Evolutionary conservation across 306 rosid species (phyloP).

Genomic region (Quercus dentata): DNA sequence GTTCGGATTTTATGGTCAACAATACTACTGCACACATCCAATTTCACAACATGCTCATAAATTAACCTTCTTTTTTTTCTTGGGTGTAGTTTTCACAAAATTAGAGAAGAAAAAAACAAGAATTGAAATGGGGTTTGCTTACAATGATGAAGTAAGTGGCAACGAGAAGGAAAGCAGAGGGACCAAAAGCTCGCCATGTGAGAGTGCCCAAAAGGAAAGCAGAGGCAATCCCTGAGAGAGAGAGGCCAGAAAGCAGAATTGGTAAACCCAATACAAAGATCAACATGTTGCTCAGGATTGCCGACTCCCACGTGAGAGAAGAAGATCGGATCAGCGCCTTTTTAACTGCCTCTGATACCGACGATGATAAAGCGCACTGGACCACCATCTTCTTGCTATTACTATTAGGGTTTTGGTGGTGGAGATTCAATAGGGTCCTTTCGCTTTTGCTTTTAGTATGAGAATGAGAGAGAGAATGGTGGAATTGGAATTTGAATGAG

Average conservation of each 20-base stretch:
- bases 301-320: slow-evolving; percentile 81
- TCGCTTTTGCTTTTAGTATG: neutral
- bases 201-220: slow-evolving; percentile 93
- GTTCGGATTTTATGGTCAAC: no score
- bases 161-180: slow-evolving; percentile 82
- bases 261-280: slow-evolving; percentile 79
- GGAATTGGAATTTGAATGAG: slow-evolving; percentile 21
- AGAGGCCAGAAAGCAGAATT: slow-evolving; percentile 68
- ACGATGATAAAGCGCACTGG: slow-evolving; percentile 5
- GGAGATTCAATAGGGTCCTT: slow-evolving; percentile 6
- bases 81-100: no score
- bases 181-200: slow-evolving; percentile 97
- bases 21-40: no score
- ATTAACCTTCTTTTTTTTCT: no score
- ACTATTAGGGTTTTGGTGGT: slow-evolving; percentile 12
- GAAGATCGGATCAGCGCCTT: slow-evolving; percentile 57
- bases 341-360: slow-evolving; percentile 42
- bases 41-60: no score
- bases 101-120: neutral
- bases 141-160: slow-evolving; percentile 80
- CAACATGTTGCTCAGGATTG: slow-evolving; percentile 57
- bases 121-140: slow-evolving; percentile 2
- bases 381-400: slow-evolving; percentile 23
- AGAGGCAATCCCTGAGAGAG: slow-evolving; percentile 73
- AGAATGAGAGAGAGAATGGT: slow-evolving; percentile 13